Percentiles rank a stretch among this genome's conserved stretches.
Evolutionary conservation across 345 rosid genomes (phyloP).

Genomic region (Populus euphratica): DNA sequence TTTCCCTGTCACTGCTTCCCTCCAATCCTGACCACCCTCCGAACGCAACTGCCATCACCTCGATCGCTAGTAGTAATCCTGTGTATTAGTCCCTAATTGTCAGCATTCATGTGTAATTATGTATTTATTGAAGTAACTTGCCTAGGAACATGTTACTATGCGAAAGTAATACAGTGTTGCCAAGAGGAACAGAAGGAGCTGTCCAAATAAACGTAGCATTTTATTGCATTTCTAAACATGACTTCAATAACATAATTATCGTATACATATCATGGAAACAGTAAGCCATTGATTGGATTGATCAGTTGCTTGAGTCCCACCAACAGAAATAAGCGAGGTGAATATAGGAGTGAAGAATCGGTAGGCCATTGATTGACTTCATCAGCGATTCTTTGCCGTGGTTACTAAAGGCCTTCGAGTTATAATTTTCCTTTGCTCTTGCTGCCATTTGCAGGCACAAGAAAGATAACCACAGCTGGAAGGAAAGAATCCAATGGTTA

Average conservation of each 20-base stretch:
- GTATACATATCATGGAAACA: constrained; percentile 53
- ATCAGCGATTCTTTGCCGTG: constrained; percentile 13
- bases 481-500: neutral
- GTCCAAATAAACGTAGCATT: neutral
- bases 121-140: neutral
- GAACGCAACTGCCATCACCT: constrained; percentile 35
- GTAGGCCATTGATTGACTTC: constrained; percentile 28
- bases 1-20: constrained; percentile 48
- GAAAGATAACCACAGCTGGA: constrained; percentile 11
- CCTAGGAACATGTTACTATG: no score
- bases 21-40: constrained; percentile 58
- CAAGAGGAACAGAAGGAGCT: no score
- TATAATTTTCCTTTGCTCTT: constrained; percentile 7
- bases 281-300: constrained; percentile 58
- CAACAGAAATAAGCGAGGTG: constrained; percentile 41
- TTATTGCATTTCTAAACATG: neutral
- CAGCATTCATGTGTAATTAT: neutral
- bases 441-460: constrained; percentile 25
- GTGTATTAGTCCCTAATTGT: neutral
- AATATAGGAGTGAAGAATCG: constrained; percentile 43
- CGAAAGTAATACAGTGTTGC: no score
- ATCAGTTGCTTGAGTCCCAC: constrained; percentile 56
- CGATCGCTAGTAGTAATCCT: constrained; percentile 57
- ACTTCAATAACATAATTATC: no score
- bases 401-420: neutral